These are phyloP conservation scores for Puya raimondii DNA, from an alignment of 176 grass and related monocot species.

Conservation along the genomic window DNA sequence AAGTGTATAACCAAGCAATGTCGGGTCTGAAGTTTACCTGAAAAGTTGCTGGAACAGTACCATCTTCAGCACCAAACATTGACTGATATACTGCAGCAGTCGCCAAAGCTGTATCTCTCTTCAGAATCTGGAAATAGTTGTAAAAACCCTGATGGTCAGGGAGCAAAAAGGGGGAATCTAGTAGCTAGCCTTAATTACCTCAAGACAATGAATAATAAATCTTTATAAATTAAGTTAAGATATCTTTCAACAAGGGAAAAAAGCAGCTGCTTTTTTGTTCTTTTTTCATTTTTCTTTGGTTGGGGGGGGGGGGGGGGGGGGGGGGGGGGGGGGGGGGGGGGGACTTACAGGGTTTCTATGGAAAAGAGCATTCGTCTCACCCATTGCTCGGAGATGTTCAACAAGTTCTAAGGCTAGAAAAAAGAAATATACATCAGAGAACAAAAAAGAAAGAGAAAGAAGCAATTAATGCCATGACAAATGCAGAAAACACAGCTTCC, in stretches of 20 bases:
- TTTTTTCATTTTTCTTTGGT: no score
- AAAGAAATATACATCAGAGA: conserved; percentile 17
- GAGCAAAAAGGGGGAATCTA: not conserved
- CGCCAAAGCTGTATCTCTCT: conserved; percentile 77
- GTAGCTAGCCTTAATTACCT: not conserved
- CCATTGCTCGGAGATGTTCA: conserved; percentile 95
- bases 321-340: no score
- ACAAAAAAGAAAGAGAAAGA: conserved; percentile 1
- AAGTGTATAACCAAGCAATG: not conserved
- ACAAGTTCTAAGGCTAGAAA: conserved; percentile 76
- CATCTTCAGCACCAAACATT: conserved; percentile 95
- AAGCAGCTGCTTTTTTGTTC: not conserved
- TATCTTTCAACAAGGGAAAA: not conserved
- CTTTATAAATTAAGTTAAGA: no score
- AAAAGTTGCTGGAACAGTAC: conserved; percentile 87
- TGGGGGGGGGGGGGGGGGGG: no score
- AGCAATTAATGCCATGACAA: not conserved
- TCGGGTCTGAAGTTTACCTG: conserved; percentile 33
- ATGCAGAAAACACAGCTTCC: not conserved
- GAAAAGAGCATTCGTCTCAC: conserved; percentile 84
- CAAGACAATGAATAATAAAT: no score
- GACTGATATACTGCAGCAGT: conserved; percentile 90
- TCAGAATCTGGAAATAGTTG: conserved; percentile 47
- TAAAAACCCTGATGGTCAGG: conserved; percentile 13
- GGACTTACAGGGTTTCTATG: conserved; percentile 64